Base-by-base conservation (phyloP, 805 yeast species). In the Diddensiella santjacobensis region DNA sequence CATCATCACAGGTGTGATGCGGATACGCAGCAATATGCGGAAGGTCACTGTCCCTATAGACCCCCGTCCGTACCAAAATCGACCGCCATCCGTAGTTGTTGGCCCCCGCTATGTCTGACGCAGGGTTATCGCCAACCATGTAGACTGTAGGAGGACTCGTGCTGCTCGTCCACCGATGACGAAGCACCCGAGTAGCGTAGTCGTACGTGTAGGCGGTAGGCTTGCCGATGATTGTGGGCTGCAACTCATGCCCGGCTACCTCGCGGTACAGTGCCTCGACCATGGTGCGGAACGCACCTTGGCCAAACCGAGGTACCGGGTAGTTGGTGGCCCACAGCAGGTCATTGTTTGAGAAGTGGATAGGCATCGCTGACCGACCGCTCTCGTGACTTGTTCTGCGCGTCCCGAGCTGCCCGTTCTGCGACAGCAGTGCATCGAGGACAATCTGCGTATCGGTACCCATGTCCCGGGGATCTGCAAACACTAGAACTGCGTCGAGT, bases 71-170 rank as follows among this genome's bases (percentile, higher is more conserved):
- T 22, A 93, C 87, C 40, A 93, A 74, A 31, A 88, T 77, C 10
- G 93, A 81, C 42, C 84, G 80, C 98, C 98, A 93, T 2, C 96
- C 96, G 62, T 83, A 81, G 43, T 71, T 70, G 58, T 84, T 83
- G 3, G 96, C 99, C 0, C 99, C 99, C 48, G 75, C 74, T 46
- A 93, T 93, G 63, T 93, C 99, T 44, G 89, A 79, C 23, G 83
- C 93, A 3, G 97, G 98, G 65, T 93, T 93, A 67, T 93, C 99
- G 23, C 99, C 99, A 30, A 93, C 87, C 99, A 93, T 93, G 68
- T 75, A 90, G 1, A 93, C 84, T 13, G 42, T 42, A 13, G 46
- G 47, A 22, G 20, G 15, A 11, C 10, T 36, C 8, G 22, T 13
- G 13, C 23, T 3, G 17, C 23, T 22, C 17, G 35, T 31, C 61